phyloP scores from a whole-genome alignment of 345 rosid genomes.

The Lepidium africanum region DNA sequence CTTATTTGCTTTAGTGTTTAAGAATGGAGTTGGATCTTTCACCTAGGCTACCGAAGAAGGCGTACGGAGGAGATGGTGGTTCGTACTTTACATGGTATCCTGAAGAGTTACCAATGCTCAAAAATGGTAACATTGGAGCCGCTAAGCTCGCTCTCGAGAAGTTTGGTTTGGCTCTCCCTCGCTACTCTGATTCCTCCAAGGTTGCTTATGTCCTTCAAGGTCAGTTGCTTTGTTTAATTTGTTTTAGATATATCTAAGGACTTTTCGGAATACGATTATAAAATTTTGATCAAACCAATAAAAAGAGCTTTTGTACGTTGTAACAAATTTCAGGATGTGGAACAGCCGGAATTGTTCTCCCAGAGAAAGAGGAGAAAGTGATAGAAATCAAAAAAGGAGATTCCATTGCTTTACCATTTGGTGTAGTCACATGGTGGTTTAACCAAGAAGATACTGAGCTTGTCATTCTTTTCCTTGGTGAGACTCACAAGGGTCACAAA shows the following conservation, averaged over 20 bases:
- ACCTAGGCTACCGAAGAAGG: conserved; percentile 61
- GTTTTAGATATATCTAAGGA: too few species aligned
- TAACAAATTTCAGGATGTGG: conserved; percentile 46
- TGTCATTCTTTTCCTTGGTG: conserved; percentile 72
- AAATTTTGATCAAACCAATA: too few species aligned
- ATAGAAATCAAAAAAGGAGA: conserved; percentile 78
- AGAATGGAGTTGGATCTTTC: conserved; percentile 77
- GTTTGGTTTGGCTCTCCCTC: conserved; percentile 78
- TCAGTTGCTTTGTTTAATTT: background rate
- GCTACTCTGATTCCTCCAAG: conserved; percentile 79
- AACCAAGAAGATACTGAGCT: conserved; percentile 72
- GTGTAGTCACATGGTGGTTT: conserved; percentile 89
- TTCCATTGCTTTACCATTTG: conserved; percentile 84
- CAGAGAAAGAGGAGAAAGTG: conserved; percentile 84
- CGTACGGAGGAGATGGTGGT: conserved; percentile 65
- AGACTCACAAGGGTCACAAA: conserved; percentile 70
- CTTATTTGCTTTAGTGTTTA: too few species aligned
- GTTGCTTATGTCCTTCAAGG: conserved; percentile 94
- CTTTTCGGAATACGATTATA: too few species aligned
- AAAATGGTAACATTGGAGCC: conserved; percentile 75
- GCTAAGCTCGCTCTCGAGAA: conserved; percentile 79
- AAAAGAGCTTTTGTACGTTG: background rate
- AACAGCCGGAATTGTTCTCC: conserved; percentile 75
- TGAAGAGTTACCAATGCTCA: conserved; percentile 65
- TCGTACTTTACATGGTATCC: conserved; percentile 81